Evolutionary conservation across 2,329 filamentous ascomycete genomes (phyloP).

Genomic region (Penicillium polonicum): DNA sequence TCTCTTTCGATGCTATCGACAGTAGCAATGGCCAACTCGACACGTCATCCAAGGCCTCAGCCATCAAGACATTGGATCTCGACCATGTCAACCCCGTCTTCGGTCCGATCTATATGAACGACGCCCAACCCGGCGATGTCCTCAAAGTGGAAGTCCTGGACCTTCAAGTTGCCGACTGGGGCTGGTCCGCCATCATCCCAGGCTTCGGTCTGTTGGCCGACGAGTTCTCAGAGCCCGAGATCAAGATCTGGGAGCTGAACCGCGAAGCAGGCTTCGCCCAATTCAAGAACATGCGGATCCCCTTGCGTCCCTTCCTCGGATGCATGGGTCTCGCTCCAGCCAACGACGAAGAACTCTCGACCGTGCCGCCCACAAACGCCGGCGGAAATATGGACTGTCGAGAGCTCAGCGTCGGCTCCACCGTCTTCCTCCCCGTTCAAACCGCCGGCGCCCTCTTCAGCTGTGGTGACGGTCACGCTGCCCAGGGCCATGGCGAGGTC

Average conservation of each 20-base stretch:
- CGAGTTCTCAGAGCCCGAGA: conserved; percentile 45
- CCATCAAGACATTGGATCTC: conserved; percentile 45
- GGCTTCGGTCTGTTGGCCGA: conserved; percentile 53
- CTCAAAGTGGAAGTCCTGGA: conserved; percentile 53
- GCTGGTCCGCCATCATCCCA: conserved; percentile 55
- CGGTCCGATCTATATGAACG: conserved; percentile 52
- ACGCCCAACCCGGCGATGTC: conserved; percentile 53
- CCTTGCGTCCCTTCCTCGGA: conserved; percentile 54
- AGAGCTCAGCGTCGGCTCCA: conserved; percentile 49
- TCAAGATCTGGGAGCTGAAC: conserved; percentile 53
- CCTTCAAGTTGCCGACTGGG: conserved; percentile 48
- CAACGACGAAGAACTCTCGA: conserved; percentile 47
- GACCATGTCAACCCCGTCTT: conserved; percentile 50
- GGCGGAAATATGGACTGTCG: conserved; percentile 59
- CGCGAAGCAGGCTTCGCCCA: conserved; percentile 41
- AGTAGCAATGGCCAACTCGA: conserved; percentile 53
- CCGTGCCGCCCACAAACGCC: conserved; percentile 52
- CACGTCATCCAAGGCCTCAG: conserved; percentile 42
- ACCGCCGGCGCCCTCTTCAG: conserved; percentile 53
- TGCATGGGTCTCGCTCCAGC: conserved; percentile 54
- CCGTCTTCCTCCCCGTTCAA: conserved; percentile 52
- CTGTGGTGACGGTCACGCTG: conserved; percentile 56
- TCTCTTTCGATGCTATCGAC: conserved; percentile 53
- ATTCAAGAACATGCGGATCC: conserved; percentile 52
- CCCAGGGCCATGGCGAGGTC: conserved; percentile 56